Percentiles rank a stretch among this genome's conserved stretches.
phyloP scores from a whole-genome alignment of 164 flowering plant species.

The Hamamelis virginiana region DNA sequence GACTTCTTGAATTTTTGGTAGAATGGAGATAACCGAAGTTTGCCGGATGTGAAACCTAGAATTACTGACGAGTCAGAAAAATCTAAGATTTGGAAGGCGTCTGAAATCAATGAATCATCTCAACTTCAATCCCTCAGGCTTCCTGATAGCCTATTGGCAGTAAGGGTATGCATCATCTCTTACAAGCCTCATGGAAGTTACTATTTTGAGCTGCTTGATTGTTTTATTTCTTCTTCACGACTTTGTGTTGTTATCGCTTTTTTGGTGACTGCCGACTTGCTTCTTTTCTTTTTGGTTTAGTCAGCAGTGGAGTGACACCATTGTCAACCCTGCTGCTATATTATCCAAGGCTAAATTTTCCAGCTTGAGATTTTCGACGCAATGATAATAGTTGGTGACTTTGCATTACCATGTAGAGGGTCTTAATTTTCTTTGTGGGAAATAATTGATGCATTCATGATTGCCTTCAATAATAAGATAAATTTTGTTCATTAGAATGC shows the following conservation, averaged over 20 bases:
- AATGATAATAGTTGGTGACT: too few species aligned
- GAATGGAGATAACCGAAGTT: slow-evolving; percentile 38
- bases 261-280: too few species aligned
- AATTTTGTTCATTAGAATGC: too few species aligned
- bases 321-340: not conserved
- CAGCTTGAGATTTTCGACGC: too few species aligned
- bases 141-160: slow-evolving; percentile 18
- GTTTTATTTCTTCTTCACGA: not conserved
- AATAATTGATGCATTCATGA: not conserved
- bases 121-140: slow-evolving; percentile 28
- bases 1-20: slow-evolving; percentile 6
- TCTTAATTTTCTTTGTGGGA: not conserved
- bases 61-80: slow-evolving; percentile 36
- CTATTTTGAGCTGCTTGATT: not conserved
- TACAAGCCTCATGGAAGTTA: not conserved
- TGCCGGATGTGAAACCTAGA: slow-evolving; percentile 36
- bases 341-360: too few species aligned
- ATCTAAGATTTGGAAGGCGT: slow-evolving; percentile 43
- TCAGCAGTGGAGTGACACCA: not conserved
- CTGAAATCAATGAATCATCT: slow-evolving; percentile 40
- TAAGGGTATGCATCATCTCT: slow-evolving; percentile 8
- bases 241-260: too few species aligned
- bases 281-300: too few species aligned
- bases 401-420: not conserved
- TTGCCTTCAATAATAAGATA: not conserved